A percentile compares a stretch with the other conserved stretches of the same genome.
These are phyloP conservation scores for Vigna trinervia DNA, from an alignment of 306 rosid species.

Conservation along the genomic window DNA sequence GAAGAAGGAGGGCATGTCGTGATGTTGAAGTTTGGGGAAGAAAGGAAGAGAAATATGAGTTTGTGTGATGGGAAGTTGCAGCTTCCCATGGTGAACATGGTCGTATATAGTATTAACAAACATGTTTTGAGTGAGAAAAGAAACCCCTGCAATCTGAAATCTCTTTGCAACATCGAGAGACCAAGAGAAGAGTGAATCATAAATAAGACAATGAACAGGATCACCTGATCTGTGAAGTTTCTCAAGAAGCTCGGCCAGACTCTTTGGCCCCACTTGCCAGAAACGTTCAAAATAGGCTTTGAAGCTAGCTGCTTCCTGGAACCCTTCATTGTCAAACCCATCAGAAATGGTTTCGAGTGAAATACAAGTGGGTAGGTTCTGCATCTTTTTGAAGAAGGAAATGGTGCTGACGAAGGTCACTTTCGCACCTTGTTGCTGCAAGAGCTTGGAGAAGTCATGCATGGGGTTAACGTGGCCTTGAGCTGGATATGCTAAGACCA, in stretches of 20 bases:
- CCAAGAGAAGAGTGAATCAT: conserved; percentile 58
- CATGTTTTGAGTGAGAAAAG: conserved; percentile 45
- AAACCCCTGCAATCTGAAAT: conserved; percentile 41
- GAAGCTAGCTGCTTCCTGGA: neutral
- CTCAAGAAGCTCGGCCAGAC: conserved; percentile 39
- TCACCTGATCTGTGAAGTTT: conserved; percentile 19
- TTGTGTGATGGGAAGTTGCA: conserved; percentile 36
- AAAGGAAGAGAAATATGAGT: conserved; percentile 40
- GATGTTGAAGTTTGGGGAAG: conserved; percentile 43
- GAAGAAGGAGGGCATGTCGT: conserved; percentile 49
- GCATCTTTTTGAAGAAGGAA: conserved; percentile 19
- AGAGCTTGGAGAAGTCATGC: conserved; percentile 46
- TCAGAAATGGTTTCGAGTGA: conserved; percentile 55
- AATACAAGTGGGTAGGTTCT: neutral
- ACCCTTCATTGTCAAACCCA: conserved; percentile 46
- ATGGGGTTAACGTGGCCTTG: conserved; percentile 56
- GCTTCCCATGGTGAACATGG: conserved; percentile 31
- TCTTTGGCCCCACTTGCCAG: conserved; percentile 39
- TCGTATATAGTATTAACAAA: conserved; percentile 37
- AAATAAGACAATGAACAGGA: conserved; percentile 45
- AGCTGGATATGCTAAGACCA: conserved; percentile 51
- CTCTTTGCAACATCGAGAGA: conserved; percentile 50
- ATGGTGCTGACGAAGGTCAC: conserved; percentile 47
- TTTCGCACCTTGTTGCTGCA: conserved; percentile 40
- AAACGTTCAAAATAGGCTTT: conserved; percentile 32